A percentile compares a stretch with the other conserved stretches of the same genome.
Evolutionary conservation across 257 asterid species (phyloP).

Genomic region (Solanum ossicruentum): DNA sequence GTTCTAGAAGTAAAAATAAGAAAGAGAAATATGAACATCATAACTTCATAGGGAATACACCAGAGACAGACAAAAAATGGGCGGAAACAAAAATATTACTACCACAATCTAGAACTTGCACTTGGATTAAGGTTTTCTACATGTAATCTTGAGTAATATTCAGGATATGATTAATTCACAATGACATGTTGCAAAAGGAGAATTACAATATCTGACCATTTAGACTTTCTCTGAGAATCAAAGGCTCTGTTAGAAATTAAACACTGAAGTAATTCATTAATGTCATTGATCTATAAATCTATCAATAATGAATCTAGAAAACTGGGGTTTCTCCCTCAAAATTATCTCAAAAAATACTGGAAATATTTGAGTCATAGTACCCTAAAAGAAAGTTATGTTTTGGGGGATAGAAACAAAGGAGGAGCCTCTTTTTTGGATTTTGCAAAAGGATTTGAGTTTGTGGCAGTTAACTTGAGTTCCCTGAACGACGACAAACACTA

Average conservation of each 20-base stretch:
- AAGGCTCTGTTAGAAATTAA: not conserved
- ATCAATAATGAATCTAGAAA: not conserved
- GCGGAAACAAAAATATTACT: not conserved
- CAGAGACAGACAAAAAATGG: not conserved
- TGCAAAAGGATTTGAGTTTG: not conserved
- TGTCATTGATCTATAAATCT: not conserved
- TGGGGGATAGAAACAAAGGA: not conserved
- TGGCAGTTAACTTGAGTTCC: not conserved
- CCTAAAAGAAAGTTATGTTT: not conserved
- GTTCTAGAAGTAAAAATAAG: not conserved
- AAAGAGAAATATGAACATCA: not conserved
- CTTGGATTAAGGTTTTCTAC: not conserved
- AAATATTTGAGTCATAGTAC: not conserved
- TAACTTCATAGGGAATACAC: not conserved
- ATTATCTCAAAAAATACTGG: not conserved
- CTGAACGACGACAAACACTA: not conserved
- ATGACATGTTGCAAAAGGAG: not conserved
- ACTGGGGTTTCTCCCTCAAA: not conserved
- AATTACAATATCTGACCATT: not conserved
- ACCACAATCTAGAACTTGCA: not conserved
- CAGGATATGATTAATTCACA: not conserved
- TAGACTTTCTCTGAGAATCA: not conserved
- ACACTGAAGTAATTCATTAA: not conserved
- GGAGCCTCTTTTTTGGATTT: not conserved
- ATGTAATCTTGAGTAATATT: not conserved